These are phyloP conservation scores for Naegleria fowleri DNA, from an alignment of 208 protist species.

Conservation along the genomic window DNA sequence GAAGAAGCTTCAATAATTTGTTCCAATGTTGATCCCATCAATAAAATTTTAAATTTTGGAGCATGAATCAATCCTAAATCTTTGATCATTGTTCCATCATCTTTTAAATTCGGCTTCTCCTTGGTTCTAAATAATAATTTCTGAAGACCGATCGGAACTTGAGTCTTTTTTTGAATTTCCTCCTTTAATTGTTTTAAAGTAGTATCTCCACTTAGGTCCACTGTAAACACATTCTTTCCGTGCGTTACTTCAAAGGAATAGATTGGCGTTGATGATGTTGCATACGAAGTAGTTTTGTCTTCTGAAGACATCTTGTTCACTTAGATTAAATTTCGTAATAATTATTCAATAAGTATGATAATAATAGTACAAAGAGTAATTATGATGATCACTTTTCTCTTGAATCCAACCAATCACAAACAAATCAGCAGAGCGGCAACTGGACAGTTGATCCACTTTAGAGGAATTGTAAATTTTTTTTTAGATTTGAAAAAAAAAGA, in stretches of 20 bases:
- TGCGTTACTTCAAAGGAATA: neutral
- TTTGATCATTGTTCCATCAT: neutral
- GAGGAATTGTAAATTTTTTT: too few relatives aligned
- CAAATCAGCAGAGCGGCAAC: too few relatives aligned
- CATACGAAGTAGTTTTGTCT: too few relatives aligned
- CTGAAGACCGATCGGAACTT: neutral
- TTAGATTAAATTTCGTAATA: too few relatives aligned
- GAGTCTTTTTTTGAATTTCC: neutral
- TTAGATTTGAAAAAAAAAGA: too few relatives aligned
- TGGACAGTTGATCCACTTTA: too few relatives aligned
- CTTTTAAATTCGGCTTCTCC: neutral
- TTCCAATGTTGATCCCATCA: conserved; percentile 1
- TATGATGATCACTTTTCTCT: too few relatives aligned
- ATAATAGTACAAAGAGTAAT: too few relatives aligned
- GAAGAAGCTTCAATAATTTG: neutral
- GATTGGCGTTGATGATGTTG: neutral
- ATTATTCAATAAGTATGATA: too few relatives aligned
- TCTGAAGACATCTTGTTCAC: too few relatives aligned
- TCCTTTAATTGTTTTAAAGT: neutral
- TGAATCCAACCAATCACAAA: too few relatives aligned
- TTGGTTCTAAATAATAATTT: neutral
- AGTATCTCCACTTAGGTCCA: neutral
- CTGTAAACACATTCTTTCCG: neutral
- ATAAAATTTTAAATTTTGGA: neutral
- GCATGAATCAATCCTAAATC: too few relatives aligned